These are phyloP conservation scores for Austroboletus sp. DNA, from an alignment of 1,284 basidiomycete species.

Conservation along the genomic window DNA sequence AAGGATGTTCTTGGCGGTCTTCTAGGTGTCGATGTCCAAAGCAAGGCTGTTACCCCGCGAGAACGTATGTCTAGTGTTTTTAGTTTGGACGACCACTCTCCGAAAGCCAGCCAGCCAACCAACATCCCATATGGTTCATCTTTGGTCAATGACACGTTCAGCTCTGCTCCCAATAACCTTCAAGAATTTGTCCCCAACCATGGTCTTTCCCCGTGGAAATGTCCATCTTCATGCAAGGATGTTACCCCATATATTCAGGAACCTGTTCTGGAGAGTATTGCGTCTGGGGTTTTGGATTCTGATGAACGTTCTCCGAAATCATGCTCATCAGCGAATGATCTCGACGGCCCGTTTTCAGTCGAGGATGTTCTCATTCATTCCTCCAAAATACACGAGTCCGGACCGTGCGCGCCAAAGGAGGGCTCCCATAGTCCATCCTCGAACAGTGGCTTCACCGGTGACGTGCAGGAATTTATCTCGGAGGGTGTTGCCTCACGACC, in stretches of 20 bases:
- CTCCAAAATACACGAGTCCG: neutral
- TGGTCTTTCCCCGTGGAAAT: neutral
- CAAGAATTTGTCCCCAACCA: neutral
- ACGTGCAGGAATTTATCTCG: neutral
- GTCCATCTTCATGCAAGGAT: neutral
- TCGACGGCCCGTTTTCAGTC: neutral
- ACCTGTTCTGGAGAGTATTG: too few species aligned
- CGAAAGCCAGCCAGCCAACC: neutral
- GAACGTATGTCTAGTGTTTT: slow-evolving; percentile 2
- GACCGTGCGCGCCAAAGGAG: neutral
- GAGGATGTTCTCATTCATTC: neutral
- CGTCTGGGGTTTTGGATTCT: neutral
- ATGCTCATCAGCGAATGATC: neutral
- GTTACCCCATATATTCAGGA: neutral
- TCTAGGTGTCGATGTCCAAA: neutral
- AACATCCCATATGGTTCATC: neutral
- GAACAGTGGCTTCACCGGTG: neutral
- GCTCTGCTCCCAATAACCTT: neutral
- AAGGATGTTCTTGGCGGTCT: neutral
- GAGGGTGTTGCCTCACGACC: neutral
- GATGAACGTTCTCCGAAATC: neutral
- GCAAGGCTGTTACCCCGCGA: neutral
- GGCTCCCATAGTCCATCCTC: neutral
- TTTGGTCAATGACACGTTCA: neutral
- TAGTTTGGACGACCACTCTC: neutral